Base-by-base conservation (phyloP, 2,329 filamentous ascomycete genomes). In the Ilyonectria destructans region DNA sequence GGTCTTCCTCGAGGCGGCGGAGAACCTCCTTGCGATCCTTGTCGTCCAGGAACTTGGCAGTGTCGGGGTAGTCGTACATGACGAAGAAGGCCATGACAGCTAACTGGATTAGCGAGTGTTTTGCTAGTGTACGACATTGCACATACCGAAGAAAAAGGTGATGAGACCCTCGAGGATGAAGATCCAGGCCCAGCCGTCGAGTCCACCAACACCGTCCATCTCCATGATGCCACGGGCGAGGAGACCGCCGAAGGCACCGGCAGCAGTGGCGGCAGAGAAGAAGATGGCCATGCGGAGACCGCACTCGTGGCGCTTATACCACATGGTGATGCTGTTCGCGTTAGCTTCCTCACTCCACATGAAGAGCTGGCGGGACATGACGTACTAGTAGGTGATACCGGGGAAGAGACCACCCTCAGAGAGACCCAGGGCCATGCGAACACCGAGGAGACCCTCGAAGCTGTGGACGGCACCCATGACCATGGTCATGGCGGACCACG, bases 121-220 rank as follows among this genome's bases (percentile, higher is more conserved):
- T 15, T 12, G 43, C 23, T 10, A 46, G n/a, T 15, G 33, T 31
- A 19, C 35, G 37, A 55, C 45, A 21, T 23, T 5, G n/a, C 1
- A 71, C 72, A 35, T 72, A 76, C 78, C 78, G 48, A 87, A 81
- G 35, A 84, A 2, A 5, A 88, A 77, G 6, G 86, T 88, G 23
- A 84, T 73, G 21, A 87, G 66, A 33, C 88, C 87, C 77, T 93
- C 91, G 4, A 94, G 82, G 66, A 95, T 92, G 78, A 96, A 96
- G 58, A 96, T 94, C 93, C 92, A 95, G 2, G 88, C 85, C 93
- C 93, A 96, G 1, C 91, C 92, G 57, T 80, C 78, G 13, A 88
- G 86, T 29, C 80, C 79, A 3, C 88, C 80, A 7, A 82, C 72
- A 2, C 86, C 86, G 1, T 84, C 74, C 85, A 91, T 89, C 75